phyloP scores from a whole-genome alignment of 2,329 filamentous ascomycete species.

The Colletotrichum spaethianum region DNA sequence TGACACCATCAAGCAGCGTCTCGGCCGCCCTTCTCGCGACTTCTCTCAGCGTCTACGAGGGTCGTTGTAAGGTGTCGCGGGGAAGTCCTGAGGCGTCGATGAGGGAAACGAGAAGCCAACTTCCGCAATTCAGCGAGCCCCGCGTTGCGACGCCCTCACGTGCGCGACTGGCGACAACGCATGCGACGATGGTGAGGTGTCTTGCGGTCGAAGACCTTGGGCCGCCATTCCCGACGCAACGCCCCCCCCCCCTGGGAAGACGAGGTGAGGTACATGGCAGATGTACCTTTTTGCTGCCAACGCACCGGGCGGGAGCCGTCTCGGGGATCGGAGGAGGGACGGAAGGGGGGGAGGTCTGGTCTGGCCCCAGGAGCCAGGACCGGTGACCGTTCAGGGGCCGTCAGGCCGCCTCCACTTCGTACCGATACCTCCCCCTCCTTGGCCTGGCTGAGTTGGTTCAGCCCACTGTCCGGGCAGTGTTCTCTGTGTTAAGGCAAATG shows the following conservation, averaged over 20 bases:
- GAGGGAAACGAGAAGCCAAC: slow-evolving; percentile 18
- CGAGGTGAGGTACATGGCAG: background rate
- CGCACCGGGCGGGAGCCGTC: slow-evolving; percentile 11
- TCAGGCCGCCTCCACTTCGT: slow-evolving; percentile 12
- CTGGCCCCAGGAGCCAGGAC: slow-evolving; percentile 12
- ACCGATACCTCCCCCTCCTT: slow-evolving; percentile 4
- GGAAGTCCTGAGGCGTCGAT: background rate
- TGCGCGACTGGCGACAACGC: slow-evolving; percentile 33
- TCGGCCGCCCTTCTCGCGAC: slow-evolving; percentile 35
- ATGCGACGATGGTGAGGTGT: slow-evolving; percentile 32
- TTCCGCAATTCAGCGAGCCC: slow-evolving; percentile 22
- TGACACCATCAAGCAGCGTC: background rate
- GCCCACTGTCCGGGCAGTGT: background rate
- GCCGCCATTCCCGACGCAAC: slow-evolving; percentile 32
- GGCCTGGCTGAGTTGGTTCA: background rate
- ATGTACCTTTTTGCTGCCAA: slow-evolving; percentile 19
- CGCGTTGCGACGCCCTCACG: slow-evolving; percentile 37
- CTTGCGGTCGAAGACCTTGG: slow-evolving; percentile 17
- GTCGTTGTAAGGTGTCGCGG: background rate
- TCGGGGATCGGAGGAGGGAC: slow-evolving; percentile 22
- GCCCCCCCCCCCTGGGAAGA: background rate
- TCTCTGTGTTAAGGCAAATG: slow-evolving; percentile 4
- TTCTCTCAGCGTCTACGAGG: slow-evolving; percentile 19
- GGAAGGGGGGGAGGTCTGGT: slow-evolving; percentile 7
- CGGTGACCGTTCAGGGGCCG: slow-evolving; percentile 10